A percentile compares a stretch with the other conserved stretches of the same genome.
Evolutionary conservation across 208 protist species (phyloP).

Genomic region (Trypanosomatidae sp.): DNA sequence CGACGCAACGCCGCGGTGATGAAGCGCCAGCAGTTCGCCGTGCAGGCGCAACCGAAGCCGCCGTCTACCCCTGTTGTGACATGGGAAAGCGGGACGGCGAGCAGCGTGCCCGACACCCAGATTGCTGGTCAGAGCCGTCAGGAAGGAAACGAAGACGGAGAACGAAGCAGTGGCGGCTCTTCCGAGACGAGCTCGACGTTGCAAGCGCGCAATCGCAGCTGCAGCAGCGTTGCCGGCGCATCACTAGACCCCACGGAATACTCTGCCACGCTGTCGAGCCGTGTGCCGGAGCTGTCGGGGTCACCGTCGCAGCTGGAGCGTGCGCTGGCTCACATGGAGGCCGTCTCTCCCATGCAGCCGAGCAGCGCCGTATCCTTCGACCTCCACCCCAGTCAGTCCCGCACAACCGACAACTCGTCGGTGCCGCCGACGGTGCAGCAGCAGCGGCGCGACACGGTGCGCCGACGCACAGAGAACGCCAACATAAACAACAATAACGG

Average conservation of each 20-base stretch:
- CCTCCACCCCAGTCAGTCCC: too few species aligned
- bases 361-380: constrained; percentile 32
- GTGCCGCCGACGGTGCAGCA: too few species aligned
- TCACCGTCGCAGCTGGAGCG: constrained; percentile 26
- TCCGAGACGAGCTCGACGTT: neutral
- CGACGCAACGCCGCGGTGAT: constrained; percentile 45
- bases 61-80: too few species aligned
- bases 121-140: too few species aligned
- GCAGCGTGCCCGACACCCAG: neutral
- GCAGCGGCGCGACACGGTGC: too few species aligned
- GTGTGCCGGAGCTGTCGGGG: constrained; percentile 5
- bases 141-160: too few species aligned
- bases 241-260: neutral
- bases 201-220: too few species aligned
- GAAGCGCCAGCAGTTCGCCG: constrained; percentile 24
- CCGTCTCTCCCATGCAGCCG: constrained; percentile 19
- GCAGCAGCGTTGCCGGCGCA: constrained; percentile 5
- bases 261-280: neutral
- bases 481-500: too few species aligned
- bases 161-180: neutral
- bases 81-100: too few species aligned
- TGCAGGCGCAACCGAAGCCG: constrained; percentile 21
- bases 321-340: constrained; percentile 26
- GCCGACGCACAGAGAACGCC: too few species aligned
- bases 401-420: too few species aligned